Conservation (phyloP, 2,329 filamentous ascomycete species). For the Hypoxylon sp. region DNA sequence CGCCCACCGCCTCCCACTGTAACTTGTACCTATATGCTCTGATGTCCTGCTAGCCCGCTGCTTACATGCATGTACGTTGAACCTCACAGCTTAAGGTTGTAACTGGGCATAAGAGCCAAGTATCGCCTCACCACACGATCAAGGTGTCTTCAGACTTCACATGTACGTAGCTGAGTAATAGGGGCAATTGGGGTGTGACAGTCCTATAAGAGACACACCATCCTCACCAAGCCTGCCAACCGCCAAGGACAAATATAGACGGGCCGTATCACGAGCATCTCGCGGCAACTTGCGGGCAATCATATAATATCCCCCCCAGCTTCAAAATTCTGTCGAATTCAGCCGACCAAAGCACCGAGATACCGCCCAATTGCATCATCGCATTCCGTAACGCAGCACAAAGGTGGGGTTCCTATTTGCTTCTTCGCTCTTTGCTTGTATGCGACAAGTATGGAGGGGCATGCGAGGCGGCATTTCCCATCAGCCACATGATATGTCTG, state of each 20-base stretch:
- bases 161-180: not conserved
- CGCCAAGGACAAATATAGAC: not conserved
- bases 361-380: constrained; percentile 33
- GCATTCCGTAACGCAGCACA: constrained; percentile 4
- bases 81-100: no score
- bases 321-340: constrained; percentile 7
- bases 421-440: constrained; percentile 3
- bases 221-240: not conserved
- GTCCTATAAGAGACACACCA: not conserved
- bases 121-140: not conserved
- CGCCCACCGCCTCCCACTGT: no score
- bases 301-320: not conserved
- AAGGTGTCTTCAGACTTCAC: not conserved
- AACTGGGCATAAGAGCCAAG: not conserved
- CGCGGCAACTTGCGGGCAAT: not conserved
- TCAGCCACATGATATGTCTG: not conserved
- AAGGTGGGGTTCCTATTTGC: constrained; percentile 19
- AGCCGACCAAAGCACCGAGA: constrained; percentile 35
- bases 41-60: no score
- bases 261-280: not conserved
- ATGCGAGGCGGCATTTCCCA: not conserved
- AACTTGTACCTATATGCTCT: no score
- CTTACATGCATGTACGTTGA: no score
- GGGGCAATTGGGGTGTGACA: not conserved
- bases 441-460: not conserved